A percentile compares a stretch with the other conserved stretches of the same genome.
Evolutionary conservation across 805 yeast species (phyloP).

Genomic region (Allodekkera sacchari): DNA sequence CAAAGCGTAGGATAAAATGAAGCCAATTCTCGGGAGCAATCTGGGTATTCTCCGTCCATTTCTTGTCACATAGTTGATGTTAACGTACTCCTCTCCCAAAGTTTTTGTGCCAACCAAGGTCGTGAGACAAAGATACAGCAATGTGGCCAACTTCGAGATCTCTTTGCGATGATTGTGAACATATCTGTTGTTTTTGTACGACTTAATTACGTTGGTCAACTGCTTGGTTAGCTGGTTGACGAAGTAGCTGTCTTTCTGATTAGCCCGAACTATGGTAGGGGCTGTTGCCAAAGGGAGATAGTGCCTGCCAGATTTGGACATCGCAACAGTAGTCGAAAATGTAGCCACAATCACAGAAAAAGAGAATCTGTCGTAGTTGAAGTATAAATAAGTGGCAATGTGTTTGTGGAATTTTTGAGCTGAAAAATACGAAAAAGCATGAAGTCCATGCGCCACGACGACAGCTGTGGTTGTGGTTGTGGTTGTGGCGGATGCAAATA

Average conservation of each 20-base stretch:
- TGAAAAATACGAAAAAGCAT: neutral
- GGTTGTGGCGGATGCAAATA: too few relatives aligned
- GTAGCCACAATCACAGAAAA: constrained; percentile 1
- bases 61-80: constrained; percentile 55
- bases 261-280: constrained; percentile 84
- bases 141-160: constrained; percentile 46
- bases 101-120: constrained; percentile 74
- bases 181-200: constrained; percentile 54
- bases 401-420: constrained; percentile 3
- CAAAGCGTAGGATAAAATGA: constrained; percentile 50
- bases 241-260: constrained; percentile 80
- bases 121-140: constrained; percentile 63
- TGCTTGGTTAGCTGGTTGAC: constrained; percentile 46
- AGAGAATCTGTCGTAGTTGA: neutral
- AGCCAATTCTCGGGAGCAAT: constrained; percentile 41
- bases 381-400: constrained; percentile 1
- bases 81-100: constrained; percentile 91
- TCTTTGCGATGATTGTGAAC: constrained; percentile 57
- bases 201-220: constrained; percentile 46
- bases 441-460: neutral
- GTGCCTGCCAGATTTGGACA: constrained; percentile 1
- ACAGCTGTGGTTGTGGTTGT: neutral
- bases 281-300: constrained; percentile 71
- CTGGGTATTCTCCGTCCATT: constrained; percentile 43
- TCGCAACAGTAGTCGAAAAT: neutral